Conservation (phyloP, 371 early-diverging fungal genomes). For the Mucor circinelloides region DNA sequence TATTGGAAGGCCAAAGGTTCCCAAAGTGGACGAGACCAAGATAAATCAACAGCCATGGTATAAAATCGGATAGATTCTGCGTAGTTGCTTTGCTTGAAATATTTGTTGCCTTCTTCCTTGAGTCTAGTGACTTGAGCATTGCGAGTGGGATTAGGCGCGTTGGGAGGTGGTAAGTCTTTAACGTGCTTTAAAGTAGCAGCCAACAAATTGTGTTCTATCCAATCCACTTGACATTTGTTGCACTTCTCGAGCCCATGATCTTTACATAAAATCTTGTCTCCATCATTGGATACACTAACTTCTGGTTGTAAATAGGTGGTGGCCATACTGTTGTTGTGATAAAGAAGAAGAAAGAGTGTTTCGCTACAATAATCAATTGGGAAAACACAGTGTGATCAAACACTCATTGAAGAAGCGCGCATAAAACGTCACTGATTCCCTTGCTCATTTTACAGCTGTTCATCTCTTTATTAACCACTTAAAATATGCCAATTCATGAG, state of each 20-base stretch:
- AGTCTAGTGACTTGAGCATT: slow-evolving; percentile 68
- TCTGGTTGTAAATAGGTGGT: slow-evolving; percentile 22
- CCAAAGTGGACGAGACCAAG: slow-evolving; percentile 79
- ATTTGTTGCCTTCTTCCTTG: slow-evolving; percentile 76
- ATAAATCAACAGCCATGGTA: slow-evolving; percentile 71
- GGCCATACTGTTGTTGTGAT: background rate
- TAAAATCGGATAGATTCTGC: slow-evolving; percentile 73
- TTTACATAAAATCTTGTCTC: slow-evolving; percentile 50
- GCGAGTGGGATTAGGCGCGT: slow-evolving; percentile 63
- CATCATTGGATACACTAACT: slow-evolving; percentile 26
- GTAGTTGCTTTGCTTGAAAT: slow-evolving; percentile 67
- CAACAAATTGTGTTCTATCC: slow-evolving; percentile 55
- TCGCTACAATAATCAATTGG: background rate
- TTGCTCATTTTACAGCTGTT: background rate
- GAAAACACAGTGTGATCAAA: background rate
- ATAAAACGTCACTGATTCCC: slow-evolving; percentile 1
- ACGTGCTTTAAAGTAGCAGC: slow-evolving; percentile 55
- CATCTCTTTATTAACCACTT: slow-evolving; percentile 12
- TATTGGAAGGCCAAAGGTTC: slow-evolving; percentile 67
- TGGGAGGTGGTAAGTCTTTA: slow-evolving; percentile 72
- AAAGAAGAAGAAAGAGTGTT: background rate
- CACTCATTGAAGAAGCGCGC: background rate
- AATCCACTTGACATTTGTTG: slow-evolving; percentile 49
- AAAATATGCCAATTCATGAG: slow-evolving; percentile 28
- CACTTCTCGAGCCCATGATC: slow-evolving; percentile 56